These are phyloP conservation scores for Fraxinus latifolia DNA, from an alignment of 305 asterid species.

Conservation along the genomic window DNA sequence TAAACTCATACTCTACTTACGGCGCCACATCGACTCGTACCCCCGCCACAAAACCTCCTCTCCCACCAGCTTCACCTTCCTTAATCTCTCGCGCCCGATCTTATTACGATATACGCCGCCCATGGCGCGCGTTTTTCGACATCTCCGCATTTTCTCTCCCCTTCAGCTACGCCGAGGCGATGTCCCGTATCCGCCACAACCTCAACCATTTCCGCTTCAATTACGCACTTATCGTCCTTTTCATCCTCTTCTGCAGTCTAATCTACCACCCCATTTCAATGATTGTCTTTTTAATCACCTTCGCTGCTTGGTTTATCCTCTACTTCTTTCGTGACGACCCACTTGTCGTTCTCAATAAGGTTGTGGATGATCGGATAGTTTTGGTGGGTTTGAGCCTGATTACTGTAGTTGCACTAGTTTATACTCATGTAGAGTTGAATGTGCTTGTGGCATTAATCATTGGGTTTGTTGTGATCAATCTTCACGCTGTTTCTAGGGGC, in stretches of 20 bases:
- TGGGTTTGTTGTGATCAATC: conserved; percentile 43
- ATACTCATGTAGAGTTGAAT: conserved; percentile 57
- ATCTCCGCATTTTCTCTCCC: conserved; percentile 55
- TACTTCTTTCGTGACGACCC: conserved; percentile 68
- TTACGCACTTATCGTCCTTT: conserved; percentile 57
- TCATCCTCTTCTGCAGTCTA: conserved; percentile 69
- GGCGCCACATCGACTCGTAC: conserved; percentile 24
- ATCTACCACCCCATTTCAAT: conserved; percentile 77
- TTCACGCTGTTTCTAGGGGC: conserved; percentile 61
- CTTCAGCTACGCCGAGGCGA: conserved; percentile 53
- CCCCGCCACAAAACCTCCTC: conserved; percentile 5
- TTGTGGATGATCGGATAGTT: conserved; percentile 59
- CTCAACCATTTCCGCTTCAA: conserved; percentile 73
- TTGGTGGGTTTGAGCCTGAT: conserved; percentile 50
- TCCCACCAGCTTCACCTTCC: conserved; percentile 24
- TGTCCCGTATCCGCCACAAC: conserved; percentile 67
- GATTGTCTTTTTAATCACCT: conserved; percentile 57
- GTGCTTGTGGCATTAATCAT: conserved; percentile 61
- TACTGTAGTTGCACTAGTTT: conserved; percentile 63
- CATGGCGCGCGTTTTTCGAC: conserved; percentile 65
- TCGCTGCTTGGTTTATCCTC: conserved; percentile 52
- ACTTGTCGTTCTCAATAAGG: conserved; percentile 34
- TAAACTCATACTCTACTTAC: conserved; percentile 15
- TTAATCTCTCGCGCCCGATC: conserved; percentile 39
- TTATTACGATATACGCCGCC: conserved; percentile 55